Evolutionary conservation across 345 rosid species (phyloP).

Genomic region (Murraya paniculata): DNA sequence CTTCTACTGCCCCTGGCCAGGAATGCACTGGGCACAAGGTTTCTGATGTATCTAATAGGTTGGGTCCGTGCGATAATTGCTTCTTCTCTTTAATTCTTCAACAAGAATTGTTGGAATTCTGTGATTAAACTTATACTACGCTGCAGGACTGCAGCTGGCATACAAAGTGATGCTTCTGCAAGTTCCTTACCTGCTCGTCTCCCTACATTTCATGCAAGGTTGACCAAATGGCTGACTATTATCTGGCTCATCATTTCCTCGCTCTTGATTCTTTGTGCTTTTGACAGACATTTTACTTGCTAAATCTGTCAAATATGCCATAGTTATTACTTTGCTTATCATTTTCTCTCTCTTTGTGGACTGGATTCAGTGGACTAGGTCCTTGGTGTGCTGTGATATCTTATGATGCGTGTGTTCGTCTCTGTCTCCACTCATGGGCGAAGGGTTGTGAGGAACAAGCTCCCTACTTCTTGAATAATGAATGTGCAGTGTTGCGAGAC

Average conservation of each 20-base stretch:
- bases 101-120: neutral
- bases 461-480: slow-evolving; percentile 75
- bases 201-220: slow-evolving; percentile 97
- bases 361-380: slow-evolving; percentile 71
- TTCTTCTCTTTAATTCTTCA: slow-evolving; percentile 4
- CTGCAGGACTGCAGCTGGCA: slow-evolving; percentile 43
- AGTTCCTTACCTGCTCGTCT: slow-evolving; percentile 49
- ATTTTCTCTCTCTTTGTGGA: neutral
- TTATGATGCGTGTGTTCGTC: slow-evolving; percentile 84
- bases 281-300: neutral
- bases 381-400: slow-evolving; percentile 93
- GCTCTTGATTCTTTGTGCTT: neutral
- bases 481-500: slow-evolving; percentile 70
- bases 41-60: slow-evolving; percentile 27
- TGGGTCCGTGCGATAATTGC: neutral
- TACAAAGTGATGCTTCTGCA: slow-evolving; percentile 34
- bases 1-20: neutral
- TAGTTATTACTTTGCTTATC: neutral
- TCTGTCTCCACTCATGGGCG: slow-evolving; percentile 90
- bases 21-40: slow-evolving; percentile 17
- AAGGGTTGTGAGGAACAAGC: slow-evolving; percentile 66
- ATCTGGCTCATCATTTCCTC: neutral
- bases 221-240: slow-evolving; percentile 16
- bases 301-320: neutral
- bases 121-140: neutral